Evolutionary conservation across 1,284 basidiomycete species (phyloP).

Genomic region (Sparassis latifolia): DNA sequence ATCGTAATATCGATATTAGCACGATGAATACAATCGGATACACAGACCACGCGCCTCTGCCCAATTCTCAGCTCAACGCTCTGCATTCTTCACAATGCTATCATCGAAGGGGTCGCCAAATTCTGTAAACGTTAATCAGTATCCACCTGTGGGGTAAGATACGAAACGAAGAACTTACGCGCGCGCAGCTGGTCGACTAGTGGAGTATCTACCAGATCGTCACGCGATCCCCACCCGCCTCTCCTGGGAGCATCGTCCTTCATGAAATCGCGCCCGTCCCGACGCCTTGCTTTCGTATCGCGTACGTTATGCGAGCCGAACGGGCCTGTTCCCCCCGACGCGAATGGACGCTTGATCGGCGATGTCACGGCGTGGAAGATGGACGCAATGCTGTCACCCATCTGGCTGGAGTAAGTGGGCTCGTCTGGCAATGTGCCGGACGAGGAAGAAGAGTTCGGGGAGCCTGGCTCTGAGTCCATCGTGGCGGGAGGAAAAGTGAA

Average conservation of each 20-base stretch:
- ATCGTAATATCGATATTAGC: no score
- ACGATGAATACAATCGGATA: no score
- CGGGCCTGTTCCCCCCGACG: slow-evolving; percentile 1
- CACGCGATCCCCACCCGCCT: slow-evolving; percentile 22
- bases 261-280: slow-evolving; percentile 27
- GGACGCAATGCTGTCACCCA: background rate
- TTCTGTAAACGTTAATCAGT: slow-evolving; percentile 20
- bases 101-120: slow-evolving; percentile 45
- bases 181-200: slow-evolving; percentile 33
- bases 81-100: slow-evolving; percentile 16
- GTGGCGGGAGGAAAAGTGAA: slow-evolving; percentile 1
- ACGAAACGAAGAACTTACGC: slow-evolving; percentile 23
- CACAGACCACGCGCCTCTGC: no score
- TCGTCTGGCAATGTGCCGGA: slow-evolving; percentile 11
- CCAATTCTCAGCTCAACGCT: no score
- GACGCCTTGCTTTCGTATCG: slow-evolving; percentile 35
- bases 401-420: background rate
- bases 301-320: slow-evolving; percentile 15
- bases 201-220: slow-evolving; percentile 34
- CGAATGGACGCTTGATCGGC: slow-evolving; percentile 23
- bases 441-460: slow-evolving; percentile 20
- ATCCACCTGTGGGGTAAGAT: background rate
- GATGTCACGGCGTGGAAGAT: background rate
- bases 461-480: slow-evolving; percentile 25
- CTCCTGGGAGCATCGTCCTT: slow-evolving; percentile 6